Conservation (phyloP, 495 filamentous ascomycete species). For the Filosporella fistucella region DNA sequence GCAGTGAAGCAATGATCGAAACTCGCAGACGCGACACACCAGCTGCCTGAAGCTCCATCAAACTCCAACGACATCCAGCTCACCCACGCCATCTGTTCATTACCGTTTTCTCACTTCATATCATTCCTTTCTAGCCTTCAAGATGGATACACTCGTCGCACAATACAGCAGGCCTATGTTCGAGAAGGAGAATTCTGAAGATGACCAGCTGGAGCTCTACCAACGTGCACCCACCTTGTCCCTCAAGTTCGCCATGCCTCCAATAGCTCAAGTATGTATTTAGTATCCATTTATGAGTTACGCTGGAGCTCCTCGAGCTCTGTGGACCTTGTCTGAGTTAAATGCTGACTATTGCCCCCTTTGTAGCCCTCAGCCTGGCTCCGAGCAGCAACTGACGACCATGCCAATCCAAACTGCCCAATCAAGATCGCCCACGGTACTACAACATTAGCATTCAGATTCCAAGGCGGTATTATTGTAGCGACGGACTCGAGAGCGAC, state of each 20-base stretch:
- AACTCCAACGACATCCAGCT: slow-evolving; percentile 6
- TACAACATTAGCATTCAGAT: slow-evolving; percentile 96
- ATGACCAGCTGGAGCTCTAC: slow-evolving; percentile 71
- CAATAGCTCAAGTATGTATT: slow-evolving; percentile 77
- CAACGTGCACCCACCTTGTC: slow-evolving; percentile 64
- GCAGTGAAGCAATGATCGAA: not conserved
- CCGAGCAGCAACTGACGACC: slow-evolving; percentile 94
- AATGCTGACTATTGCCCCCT: slow-evolving; percentile 14
- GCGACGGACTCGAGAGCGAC: slow-evolving; percentile 95
- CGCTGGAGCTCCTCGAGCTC: slow-evolving; percentile 12
- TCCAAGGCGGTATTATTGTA: slow-evolving; percentile 97
- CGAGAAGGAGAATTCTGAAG: slow-evolving; percentile 64
- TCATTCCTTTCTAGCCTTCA: slow-evolving; percentile 26
- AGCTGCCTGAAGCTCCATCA: slow-evolving; percentile 23
- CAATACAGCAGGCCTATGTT: slow-evolving; percentile 76
- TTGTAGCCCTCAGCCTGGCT: slow-evolving; percentile 84
- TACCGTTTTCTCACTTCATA: slow-evolving; percentile 7
- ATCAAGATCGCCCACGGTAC: slow-evolving; percentile 99
- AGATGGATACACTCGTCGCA: slow-evolving; percentile 90
- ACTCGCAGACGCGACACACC: slow-evolving; percentile 13
- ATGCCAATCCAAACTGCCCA: slow-evolving; percentile 90
- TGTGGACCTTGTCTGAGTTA: not conserved
- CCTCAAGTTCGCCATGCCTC: slow-evolving; percentile 89
- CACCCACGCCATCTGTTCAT: slow-evolving; percentile 1
- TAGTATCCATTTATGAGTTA: not conserved